Evolutionary conservation across 176 grass and related monocot genomes (phyloP), one percentile per base, ranked within the genome.

Genomic region (Triticum monococcum): DNA sequence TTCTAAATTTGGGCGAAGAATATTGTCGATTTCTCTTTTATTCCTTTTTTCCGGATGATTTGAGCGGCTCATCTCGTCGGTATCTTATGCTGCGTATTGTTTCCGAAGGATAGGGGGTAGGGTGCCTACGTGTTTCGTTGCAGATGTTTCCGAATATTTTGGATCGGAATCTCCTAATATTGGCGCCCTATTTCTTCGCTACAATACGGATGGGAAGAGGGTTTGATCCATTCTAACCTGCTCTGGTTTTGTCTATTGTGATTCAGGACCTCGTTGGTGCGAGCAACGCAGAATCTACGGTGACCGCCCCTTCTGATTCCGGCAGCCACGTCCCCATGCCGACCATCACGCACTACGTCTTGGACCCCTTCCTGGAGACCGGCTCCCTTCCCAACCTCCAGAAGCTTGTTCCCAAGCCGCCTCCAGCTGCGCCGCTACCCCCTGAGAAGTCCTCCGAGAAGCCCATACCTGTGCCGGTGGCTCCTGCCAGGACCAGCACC

Each of bases 321-420:
- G 81, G 61, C 82, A 48, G 56, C 63, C 31, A 76, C 71, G 45
- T 70, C 72, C 36, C 67, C 83, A 95, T 95, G 93, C 91, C 93
- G 80, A 82, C 90, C 91, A 93, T 95, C 74, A 88, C 88, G 28
- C 88, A 78, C 40, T 83, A 92, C 91, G 86, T 68, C 38, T 48
- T 95, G 81, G 91, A 95, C 86, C 69, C 88, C 45, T 83, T 95
- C 35, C 68, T 95, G 54, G 88, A 95, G 86, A 82, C 91, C 0
- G 64, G 83, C 56, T 95, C 91, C 4, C 64, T 32, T 2, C 80
- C 73, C 30, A 80, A 75, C 33, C 33, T 79, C 38, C 87, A 79
- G 10, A 93, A 86, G 69, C 14, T n/a, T 3, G 50, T 24, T 7
- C 17, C 79, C 54, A 83, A 84, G 70, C 85, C 79, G n/a, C 87